A percentile compares a stretch with the other conserved stretches of the same genome.
These are phyloP conservation scores for Erysimum cheiri DNA, from an alignment of 441 rosid genomes.

Conservation along the genomic window DNA sequence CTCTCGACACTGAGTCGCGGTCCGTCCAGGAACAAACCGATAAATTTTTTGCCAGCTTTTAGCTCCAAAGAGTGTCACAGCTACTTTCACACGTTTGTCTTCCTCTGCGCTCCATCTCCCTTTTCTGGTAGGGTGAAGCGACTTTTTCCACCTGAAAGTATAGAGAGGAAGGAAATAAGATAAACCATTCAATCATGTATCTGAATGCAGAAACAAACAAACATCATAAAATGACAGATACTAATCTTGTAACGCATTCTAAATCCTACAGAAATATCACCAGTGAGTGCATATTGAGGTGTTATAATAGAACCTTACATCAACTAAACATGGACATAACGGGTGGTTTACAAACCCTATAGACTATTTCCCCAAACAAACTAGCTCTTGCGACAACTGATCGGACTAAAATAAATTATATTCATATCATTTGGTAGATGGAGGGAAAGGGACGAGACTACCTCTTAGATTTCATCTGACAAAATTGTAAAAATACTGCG, in stretches of 20 bases:
- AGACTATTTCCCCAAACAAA: slow-evolving; percentile 12
- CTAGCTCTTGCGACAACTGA: slow-evolving; percentile 2
- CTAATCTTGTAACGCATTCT: slow-evolving; percentile 9
- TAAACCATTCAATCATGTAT: slow-evolving; percentile 18
- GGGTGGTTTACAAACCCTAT: slow-evolving; percentile 12
- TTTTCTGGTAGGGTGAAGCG: slow-evolving; percentile 58
- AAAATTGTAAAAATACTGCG: slow-evolving; percentile 3
- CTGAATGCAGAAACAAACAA: slow-evolving; percentile 16
- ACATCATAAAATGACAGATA: slow-evolving; percentile 8
- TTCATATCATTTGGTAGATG: slow-evolving; percentile 7
- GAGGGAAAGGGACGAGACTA: slow-evolving; percentile 4
- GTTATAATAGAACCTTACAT: slow-evolving; percentile 11
- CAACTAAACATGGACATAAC: slow-evolving; percentile 21
- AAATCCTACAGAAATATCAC: background rate
- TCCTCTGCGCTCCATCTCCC: slow-evolving; percentile 78
- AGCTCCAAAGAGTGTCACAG: slow-evolving; percentile 62
- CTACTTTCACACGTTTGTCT: slow-evolving; percentile 75
- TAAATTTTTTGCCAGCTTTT: slow-evolving; percentile 62
- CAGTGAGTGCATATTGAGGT: background rate
- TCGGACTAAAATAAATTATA: background rate
- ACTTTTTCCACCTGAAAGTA: slow-evolving; percentile 73
- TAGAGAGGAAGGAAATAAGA: background rate
- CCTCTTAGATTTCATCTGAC: background rate
- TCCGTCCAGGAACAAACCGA: slow-evolving; percentile 82
- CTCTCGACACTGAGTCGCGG: slow-evolving; percentile 74